Percentiles rank a stretch among this genome's conserved stretches.
Evolutionary conservation across 1,139 yeast species (phyloP).

Genomic region (Scheffersomyces lignicola): DNA sequence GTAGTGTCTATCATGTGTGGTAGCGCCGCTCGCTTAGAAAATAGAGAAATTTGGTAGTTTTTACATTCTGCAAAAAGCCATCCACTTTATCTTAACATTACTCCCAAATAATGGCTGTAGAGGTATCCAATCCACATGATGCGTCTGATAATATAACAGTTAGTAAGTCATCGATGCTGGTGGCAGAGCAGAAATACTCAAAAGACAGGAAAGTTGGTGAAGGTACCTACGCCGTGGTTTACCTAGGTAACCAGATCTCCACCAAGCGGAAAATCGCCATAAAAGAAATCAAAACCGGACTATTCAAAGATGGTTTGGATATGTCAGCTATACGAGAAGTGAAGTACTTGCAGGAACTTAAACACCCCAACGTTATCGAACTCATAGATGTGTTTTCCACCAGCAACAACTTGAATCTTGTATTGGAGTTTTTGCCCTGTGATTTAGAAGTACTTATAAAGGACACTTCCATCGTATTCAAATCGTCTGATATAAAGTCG

Average conservation of each 20-base stretch:
- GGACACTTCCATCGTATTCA: conserved; percentile 73
- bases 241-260: conserved; percentile 67
- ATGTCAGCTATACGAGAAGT: conserved; percentile 97
- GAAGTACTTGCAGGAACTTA: conserved; percentile 84
- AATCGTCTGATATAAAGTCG: conserved; percentile 85
- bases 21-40: no score
- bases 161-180: no score
- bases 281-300: conserved; percentile 92
- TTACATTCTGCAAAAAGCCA: no score
- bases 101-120: no score
- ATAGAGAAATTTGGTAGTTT: no score
- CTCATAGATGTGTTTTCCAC: conserved; percentile 83
- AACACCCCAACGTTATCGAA: conserved; percentile 83
- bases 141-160: no score
- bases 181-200: conserved; percentile 27
- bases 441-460: conserved; percentile 90
- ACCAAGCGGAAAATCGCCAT: conserved; percentile 75
- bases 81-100: no score
- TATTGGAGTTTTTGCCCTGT: conserved; percentile 86
- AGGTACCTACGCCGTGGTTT: conserved; percentile 98
- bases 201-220: conserved; percentile 91
- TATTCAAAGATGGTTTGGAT: conserved; percentile 93
- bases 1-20: no score
- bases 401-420: conserved; percentile 72
- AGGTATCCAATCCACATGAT: no score